phyloP scores from a whole-genome alignment of 129 eudicot genomes.

The Scalesia atractyloides region DNA sequence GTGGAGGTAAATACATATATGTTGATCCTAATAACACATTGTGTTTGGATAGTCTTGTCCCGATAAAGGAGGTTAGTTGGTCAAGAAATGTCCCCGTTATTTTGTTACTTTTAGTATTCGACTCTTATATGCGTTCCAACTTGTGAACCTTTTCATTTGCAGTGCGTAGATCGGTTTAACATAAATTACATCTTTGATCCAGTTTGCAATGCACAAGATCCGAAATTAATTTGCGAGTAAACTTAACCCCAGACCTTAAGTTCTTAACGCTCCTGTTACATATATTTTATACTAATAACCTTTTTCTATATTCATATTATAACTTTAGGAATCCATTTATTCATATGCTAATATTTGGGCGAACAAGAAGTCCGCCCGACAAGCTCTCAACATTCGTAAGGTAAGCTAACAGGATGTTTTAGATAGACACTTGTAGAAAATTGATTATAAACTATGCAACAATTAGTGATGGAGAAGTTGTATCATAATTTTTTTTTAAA shows the following conservation, averaged over 20 bases:
- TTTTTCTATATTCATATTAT: not conserved
- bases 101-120: not conserved
- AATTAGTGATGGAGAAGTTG: too few species aligned
- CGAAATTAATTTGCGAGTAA: slow-evolving; percentile 31
- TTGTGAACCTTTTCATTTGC: not conserved
- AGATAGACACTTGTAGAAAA: not conserved
- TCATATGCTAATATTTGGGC: slow-evolving; percentile 36
- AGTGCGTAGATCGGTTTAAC: slow-evolving; percentile 32
- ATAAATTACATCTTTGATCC: slow-evolving; percentile 25
- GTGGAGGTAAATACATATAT: slow-evolving; percentile 34
- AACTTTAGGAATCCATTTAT: slow-evolving; percentile 34
- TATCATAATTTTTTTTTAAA: too few species aligned
- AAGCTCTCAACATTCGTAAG: slow-evolving; percentile 55
- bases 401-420: slow-evolving; percentile 25
- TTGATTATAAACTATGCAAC: too few species aligned
- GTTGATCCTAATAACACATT: slow-evolving; percentile 36
- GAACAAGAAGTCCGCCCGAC: slow-evolving; percentile 33
- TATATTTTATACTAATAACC: not conserved
- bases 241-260: not conserved
- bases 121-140: not conserved
- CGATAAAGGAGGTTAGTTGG: slow-evolving; percentile 27
- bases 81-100: not conserved
- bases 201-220: slow-evolving; percentile 21
- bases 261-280: not conserved
- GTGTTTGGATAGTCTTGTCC: slow-evolving; percentile 32